Evolutionary conservation across 164 flowering plant genomes (phyloP).

Genomic region (Saururus chinensis): DNA sequence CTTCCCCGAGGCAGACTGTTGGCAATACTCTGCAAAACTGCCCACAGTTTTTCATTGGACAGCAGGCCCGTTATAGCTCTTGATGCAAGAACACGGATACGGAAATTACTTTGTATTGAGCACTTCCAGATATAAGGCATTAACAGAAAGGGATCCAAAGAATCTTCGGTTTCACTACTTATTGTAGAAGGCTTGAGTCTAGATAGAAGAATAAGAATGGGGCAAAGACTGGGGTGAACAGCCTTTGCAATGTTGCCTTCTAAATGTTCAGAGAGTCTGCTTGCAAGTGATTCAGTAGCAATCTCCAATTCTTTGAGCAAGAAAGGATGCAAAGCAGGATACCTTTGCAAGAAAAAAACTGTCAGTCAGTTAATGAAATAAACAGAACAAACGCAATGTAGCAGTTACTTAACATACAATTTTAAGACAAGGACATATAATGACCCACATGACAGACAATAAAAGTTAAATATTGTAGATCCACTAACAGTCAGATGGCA

Average conservation of each 20-base stretch:
- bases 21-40: constrained; percentile 52
- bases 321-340: constrained; percentile 81
- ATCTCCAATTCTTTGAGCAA: constrained; percentile 52
- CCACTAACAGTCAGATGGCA: no score
- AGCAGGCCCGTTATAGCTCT: constrained; percentile 77
- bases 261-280: constrained; percentile 28
- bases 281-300: constrained; percentile 61
- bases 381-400: neutral
- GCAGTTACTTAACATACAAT: neutral
- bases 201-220: constrained; percentile 82
- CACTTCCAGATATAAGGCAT: constrained; percentile 83
- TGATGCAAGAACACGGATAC: constrained; percentile 86
- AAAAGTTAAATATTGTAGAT: no score
- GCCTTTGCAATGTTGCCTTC: constrained; percentile 43
- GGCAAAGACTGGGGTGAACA: constrained; percentile 96
- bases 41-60: constrained; percentile 76
- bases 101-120: constrained; percentile 79
- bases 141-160: constrained; percentile 76
- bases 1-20: constrained; percentile 49
- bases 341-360: constrained; percentile 37
- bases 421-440: neutral
- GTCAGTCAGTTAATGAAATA: constrained; percentile 1
- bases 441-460: no score
- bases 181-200: constrained; percentile 90
- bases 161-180: constrained; percentile 65